phyloP scores from a whole-genome alignment of 2,329 filamentous ascomycete species.

The Phialophora expanda region DNA sequence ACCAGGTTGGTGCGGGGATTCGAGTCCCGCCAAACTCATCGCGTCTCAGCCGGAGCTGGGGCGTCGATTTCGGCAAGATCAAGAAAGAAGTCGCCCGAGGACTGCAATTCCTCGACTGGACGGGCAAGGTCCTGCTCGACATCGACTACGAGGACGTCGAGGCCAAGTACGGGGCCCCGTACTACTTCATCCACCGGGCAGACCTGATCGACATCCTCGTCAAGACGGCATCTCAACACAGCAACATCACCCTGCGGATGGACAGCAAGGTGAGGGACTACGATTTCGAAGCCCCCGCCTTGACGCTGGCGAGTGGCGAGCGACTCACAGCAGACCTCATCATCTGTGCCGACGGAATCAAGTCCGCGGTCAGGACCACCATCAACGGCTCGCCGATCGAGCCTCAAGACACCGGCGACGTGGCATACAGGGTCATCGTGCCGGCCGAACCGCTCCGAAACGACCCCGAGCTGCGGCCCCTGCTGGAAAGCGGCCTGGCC shows the following conservation, averaged over 20 bases:
- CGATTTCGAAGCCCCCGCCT: conserved; percentile 39
- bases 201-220: conserved; percentile 40
- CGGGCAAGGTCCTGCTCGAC: conserved; percentile 41
- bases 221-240: conserved; percentile 25
- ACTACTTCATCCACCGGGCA: conserved; percentile 44
- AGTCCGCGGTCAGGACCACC: conserved; percentile 38
- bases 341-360: conserved; percentile 43
- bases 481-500: conserved; percentile 42
- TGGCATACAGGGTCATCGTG: conserved; percentile 43
- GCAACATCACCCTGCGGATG: conserved; percentile 36
- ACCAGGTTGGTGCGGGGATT: conserved; percentile 40
- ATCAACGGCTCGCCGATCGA: conserved; percentile 40
- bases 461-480: conserved; percentile 40
- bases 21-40: conserved; percentile 40
- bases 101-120: conserved; percentile 43
- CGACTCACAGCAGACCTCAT: conserved; percentile 40
- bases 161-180: conserved; percentile 41
- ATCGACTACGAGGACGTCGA: conserved; percentile 38
- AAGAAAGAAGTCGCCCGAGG: conserved; percentile 41
- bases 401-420: conserved; percentile 43
- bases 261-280: conserved; percentile 38
- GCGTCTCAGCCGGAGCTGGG: conserved; percentile 32
- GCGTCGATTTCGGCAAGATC: conserved; percentile 32
- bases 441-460: conserved; percentile 38
- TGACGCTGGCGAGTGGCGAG: conserved; percentile 36